Evolutionary conservation across 164 flowering plant genomes (phyloP).

Genomic region (Piper betle): DNA sequence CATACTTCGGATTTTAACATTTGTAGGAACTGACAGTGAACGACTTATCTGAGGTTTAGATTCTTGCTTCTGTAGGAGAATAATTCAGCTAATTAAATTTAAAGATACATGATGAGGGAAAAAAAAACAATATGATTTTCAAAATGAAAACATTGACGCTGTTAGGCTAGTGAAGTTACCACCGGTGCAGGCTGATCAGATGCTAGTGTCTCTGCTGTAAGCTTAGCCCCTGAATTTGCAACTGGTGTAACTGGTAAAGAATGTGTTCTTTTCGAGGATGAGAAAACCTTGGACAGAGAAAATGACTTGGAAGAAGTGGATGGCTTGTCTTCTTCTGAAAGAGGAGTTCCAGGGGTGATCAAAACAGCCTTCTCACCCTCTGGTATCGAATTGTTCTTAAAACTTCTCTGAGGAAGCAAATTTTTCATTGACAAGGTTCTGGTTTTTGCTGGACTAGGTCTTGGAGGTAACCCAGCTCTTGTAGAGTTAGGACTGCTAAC

Average conservation of each 20-base stretch:
- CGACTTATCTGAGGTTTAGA: conserved; percentile 35
- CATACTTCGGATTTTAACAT: conserved; percentile 41
- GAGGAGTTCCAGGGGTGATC: conserved; percentile 33
- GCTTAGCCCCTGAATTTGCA: conserved; percentile 20
- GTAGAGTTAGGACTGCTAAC: no score
- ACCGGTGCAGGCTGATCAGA: conserved; percentile 12
- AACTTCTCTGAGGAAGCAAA: conserved; percentile 49
- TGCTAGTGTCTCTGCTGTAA: conserved; percentile 17
- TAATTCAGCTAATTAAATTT: not conserved
- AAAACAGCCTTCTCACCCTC: conserved; percentile 58
- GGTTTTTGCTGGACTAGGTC: no score
- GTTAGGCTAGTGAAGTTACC: conserved; percentile 11
- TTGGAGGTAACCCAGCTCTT: no score
- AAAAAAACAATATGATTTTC: no score
- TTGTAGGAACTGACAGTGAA: conserved; percentile 63
- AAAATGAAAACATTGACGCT: no score
- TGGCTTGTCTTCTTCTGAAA: conserved; percentile 34
- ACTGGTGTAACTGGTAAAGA: conserved; percentile 48
- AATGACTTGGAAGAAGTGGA: conserved; percentile 43
- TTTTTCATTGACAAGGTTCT: conserved; percentile 31
- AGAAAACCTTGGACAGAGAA: conserved; percentile 38
- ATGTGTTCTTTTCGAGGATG: conserved; percentile 27
- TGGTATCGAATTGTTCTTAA: conserved; percentile 23
- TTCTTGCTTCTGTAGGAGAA: conserved; percentile 31
- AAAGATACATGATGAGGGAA: not conserved